Percentiles rank a stretch among this genome's conserved stretches.
These are phyloP conservation scores for Cerrena zonata DNA, from an alignment of 1,284 basidiomycete species.

Conservation along the genomic window DNA sequence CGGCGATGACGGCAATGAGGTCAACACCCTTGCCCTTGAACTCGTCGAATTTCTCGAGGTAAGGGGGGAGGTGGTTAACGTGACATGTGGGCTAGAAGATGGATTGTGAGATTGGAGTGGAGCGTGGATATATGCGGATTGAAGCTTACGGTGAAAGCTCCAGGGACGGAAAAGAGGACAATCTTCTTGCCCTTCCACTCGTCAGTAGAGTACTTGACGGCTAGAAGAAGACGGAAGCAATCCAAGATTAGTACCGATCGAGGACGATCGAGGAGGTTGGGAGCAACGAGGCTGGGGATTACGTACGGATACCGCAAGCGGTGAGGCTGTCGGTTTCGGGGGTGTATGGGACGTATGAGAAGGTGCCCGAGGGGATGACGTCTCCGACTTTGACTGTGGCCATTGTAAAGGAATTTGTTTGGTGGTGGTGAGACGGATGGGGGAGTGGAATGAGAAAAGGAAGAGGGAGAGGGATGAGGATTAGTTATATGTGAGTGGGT, in stretches of 20 bases:
- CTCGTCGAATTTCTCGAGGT: slow-evolving; percentile 55
- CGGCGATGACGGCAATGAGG: slow-evolving; percentile 61
- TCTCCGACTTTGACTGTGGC: slow-evolving; percentile 56
- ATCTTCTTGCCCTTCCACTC: slow-evolving; percentile 83
- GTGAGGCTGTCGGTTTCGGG: slow-evolving; percentile 62
- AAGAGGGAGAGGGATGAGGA: background rate
- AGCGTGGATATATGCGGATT: background rate
- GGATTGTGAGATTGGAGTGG: background rate
- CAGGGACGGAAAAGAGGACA: slow-evolving; percentile 72
- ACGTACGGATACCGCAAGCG: slow-evolving; percentile 61
- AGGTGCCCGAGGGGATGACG: slow-evolving; percentile 55
- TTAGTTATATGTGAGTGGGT: background rate
- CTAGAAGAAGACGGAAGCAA: slow-evolving; percentile 27
- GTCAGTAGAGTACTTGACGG: slow-evolving; percentile 48
- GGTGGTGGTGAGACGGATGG: background rate
- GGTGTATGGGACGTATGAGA: slow-evolving; percentile 60
- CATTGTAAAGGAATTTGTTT: background rate
- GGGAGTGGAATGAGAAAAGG: background rate
- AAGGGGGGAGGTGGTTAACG: slow-evolving; percentile 67
- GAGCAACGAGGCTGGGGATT: background rate
- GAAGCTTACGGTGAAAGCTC: slow-evolving; percentile 67
- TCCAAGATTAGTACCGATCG: background rate
- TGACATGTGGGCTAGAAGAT: slow-evolving; percentile 63
- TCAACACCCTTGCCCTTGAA: slow-evolving; percentile 75
- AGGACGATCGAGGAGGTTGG: background rate